phyloP scores from a whole-genome alignment of 2,329 filamentous ascomycete genomes.

The Fusarium robinianum region DNA sequence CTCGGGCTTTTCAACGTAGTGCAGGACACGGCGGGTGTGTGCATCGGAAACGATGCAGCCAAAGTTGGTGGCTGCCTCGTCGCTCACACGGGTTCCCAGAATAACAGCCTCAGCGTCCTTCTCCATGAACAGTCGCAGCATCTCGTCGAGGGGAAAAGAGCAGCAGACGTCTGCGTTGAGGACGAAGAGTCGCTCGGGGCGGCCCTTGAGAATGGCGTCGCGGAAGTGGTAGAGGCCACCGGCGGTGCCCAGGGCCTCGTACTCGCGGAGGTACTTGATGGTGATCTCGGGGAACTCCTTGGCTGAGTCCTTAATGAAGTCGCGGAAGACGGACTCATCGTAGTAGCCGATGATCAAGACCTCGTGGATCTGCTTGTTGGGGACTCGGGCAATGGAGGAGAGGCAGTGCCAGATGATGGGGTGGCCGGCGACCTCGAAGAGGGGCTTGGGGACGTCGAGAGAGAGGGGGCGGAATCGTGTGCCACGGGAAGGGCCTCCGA shows the following conservation, averaged over 20 bases:
- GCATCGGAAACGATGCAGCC: slow-evolving; percentile 96
- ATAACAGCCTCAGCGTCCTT: slow-evolving; percentile 97
- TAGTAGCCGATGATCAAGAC: slow-evolving; percentile 99
- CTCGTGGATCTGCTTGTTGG: slow-evolving; percentile 79
- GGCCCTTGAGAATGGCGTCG: slow-evolving; percentile 95
- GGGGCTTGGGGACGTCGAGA: slow-evolving; percentile 95
- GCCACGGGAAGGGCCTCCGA: slow-evolving; percentile 92
- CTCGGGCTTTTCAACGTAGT: slow-evolving; percentile 99
- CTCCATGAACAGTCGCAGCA: slow-evolving; percentile 92
- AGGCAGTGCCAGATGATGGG: slow-evolving; percentile 99
- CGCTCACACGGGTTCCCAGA: slow-evolving; percentile 85
- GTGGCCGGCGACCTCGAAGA: slow-evolving; percentile 98
- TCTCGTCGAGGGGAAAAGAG: slow-evolving; percentile 93
- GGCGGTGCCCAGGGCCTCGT: slow-evolving; percentile 92
- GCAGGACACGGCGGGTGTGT: slow-evolving; percentile 91
- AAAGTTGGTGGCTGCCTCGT: slow-evolving; percentile 93
- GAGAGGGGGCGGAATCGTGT: slow-evolving; percentile 94
- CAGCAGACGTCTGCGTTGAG: slow-evolving; percentile 99
- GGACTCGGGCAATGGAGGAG: slow-evolving; percentile 85
- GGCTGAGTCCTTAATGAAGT: slow-evolving; percentile 93
- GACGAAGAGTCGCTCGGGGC: slow-evolving; percentile 93
- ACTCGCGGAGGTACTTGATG: slow-evolving; percentile 96
- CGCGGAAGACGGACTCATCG: slow-evolving; percentile 93
- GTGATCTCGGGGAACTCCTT: slow-evolving; percentile 81
- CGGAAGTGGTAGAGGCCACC: slow-evolving; percentile 99